A percentile compares a stretch with the other conserved stretches of the same genome.
Conservation (phyloP, 306 rosid genomes). For the Fragaria ananassa region DNA sequence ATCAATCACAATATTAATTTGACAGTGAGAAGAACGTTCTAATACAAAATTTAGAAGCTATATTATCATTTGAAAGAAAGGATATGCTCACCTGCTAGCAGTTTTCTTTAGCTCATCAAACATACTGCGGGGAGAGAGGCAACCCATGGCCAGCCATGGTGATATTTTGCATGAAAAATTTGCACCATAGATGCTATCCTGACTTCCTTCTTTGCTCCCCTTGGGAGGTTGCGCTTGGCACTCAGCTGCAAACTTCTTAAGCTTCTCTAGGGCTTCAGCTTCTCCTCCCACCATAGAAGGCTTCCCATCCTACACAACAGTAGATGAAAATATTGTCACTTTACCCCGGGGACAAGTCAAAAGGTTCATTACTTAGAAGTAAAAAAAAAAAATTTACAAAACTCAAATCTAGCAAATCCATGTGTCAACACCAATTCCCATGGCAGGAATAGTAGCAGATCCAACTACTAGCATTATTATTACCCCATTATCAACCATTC, state of each 20-base stretch:
- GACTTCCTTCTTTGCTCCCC: conserved; percentile 52
- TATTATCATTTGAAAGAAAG: conserved; percentile 13
- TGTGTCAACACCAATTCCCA: neutral
- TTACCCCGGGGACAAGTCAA: neutral
- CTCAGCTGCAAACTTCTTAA: conserved; percentile 75
- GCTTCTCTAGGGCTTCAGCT: conserved; percentile 82
- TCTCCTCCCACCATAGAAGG: conserved; percentile 85
- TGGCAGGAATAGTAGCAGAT: neutral
- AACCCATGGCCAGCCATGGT: conserved; percentile 96
- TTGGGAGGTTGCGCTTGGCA: conserved; percentile 74
- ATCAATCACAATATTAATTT: conserved; percentile 17
- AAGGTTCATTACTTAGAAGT: neutral
- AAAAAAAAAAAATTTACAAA: too few species aligned
- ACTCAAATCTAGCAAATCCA: neutral
- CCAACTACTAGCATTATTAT: too few species aligned
- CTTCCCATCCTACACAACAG: conserved; percentile 62
- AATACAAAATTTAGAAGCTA: conserved; percentile 7
- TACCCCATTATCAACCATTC: too few species aligned
- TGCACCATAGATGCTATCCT: conserved; percentile 75
- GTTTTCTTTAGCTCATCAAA: conserved; percentile 78
- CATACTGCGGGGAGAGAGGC: conserved; percentile 89
- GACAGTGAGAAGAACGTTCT: conserved; percentile 20
- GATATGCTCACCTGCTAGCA: conserved; percentile 51
- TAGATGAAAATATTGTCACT: conserved; percentile 25
- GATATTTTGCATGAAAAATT: conserved; percentile 95